Evolutionary conservation across 345 rosid genomes (phyloP).

Genomic region (Isatis tinctoria): DNA sequence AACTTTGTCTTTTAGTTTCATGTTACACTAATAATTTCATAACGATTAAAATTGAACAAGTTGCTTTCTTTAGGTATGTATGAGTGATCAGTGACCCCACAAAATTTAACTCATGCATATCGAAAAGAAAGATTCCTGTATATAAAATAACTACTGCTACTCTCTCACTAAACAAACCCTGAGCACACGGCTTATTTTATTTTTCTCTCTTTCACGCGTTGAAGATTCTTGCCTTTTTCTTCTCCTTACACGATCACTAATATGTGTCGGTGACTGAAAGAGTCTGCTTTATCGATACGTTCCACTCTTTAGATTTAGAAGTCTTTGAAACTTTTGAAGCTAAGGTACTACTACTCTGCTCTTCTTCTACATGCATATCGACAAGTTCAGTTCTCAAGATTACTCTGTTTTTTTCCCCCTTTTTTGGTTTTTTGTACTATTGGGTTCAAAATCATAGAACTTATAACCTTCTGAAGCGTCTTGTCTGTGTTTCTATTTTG

Average conservation of each 20-base stretch:
- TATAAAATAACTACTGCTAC: constrained; percentile 5
- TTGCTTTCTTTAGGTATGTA: constrained; percentile 11
- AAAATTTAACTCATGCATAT: constrained; percentile 34
- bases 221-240: constrained; percentile 21
- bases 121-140: constrained; percentile 27
- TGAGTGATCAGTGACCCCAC: constrained; percentile 17
- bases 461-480: not conserved
- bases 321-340: not conserved
- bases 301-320: not conserved
- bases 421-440: not conserved
- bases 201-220: constrained; percentile 27
- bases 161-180: constrained; percentile 7
- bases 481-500: not conserved
- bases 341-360: constrained; percentile 24
- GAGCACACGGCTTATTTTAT: not conserved
- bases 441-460: not conserved
- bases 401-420: constrained; percentile 1
- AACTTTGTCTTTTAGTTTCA: not conserved
- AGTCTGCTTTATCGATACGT: not conserved
- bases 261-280: constrained; percentile 32
- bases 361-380: not conserved
- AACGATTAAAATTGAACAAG: not conserved
- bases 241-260: constrained; percentile 29
- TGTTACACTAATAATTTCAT: not conserved
- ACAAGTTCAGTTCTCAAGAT: constrained; percentile 4